Evolutionary conservation across 257 asterid genomes (phyloP).

Genomic region (Datura wrightii): DNA sequence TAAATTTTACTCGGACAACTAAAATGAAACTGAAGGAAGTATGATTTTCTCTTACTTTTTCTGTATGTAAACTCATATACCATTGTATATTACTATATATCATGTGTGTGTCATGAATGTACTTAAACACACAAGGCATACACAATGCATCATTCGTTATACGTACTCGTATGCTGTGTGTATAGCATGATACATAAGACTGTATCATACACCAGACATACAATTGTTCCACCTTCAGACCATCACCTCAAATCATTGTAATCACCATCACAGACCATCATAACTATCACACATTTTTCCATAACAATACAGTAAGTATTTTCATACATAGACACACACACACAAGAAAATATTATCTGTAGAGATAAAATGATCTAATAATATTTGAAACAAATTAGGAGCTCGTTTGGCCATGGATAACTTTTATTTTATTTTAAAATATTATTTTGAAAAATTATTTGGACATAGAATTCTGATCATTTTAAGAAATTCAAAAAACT

Average conservation of each 20-base stretch:
- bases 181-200: not conserved
- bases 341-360: not conserved
- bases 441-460: no score
- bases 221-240: not conserved
- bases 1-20: no score
- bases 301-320: not conserved
- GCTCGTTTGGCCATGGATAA: no score
- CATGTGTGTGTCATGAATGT: not conserved
- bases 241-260: not conserved
- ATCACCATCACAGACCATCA: not conserved
- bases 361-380: not conserved
- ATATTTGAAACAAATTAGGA: no score
- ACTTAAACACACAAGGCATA: not conserved
- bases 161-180: no score
- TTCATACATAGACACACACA: not conserved
- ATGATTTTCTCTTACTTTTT: no score
- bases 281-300: not conserved
- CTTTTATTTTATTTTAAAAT: no score
- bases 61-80: no score
- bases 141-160: not conserved
- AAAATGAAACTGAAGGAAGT: no score
- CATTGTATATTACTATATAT: not conserved
- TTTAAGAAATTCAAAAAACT: no score
- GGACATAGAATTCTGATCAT: no score
- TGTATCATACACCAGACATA: no score